phyloP scores from a whole-genome alignment of 495 filamentous ascomycete species.

The Halenospora varia region DNA sequence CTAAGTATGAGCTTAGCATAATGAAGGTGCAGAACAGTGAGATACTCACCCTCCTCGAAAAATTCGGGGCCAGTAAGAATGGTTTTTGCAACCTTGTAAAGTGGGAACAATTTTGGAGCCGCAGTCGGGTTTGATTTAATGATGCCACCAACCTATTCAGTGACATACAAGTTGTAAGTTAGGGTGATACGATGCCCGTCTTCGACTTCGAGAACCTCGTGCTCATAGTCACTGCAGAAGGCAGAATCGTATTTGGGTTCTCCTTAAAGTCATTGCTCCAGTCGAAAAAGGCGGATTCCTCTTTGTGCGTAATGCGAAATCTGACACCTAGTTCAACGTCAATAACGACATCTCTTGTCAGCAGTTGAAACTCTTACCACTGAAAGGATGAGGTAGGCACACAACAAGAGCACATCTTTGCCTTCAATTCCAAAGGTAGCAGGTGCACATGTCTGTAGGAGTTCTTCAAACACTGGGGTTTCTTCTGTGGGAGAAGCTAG shows the following conservation, averaged over 20 bases:
- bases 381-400: slow-evolving; percentile 42
- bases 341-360: slow-evolving; percentile 13
- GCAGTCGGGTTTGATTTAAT: not conserved
- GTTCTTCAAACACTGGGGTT: not conserved
- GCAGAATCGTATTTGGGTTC: slow-evolving; percentile 34
- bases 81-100: not conserved
- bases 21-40: not conserved
- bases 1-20: not conserved
- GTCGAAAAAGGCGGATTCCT: slow-evolving; percentile 35
- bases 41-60: not conserved
- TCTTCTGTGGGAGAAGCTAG: not conserved
- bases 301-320: slow-evolving; percentile 33
- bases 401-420: slow-evolving; percentile 50
- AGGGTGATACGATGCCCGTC: slow-evolving; percentile 50
- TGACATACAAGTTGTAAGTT: slow-evolving; percentile 54
- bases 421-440: slow-evolving; percentile 44
- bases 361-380: slow-evolving; percentile 25
- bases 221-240: slow-evolving; percentile 59
- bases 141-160: slow-evolving; percentile 14
- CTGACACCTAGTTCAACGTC: slow-evolving; percentile 26
- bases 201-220: slow-evolving; percentile 53
- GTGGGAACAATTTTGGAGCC: slow-evolving; percentile 1
- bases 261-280: slow-evolving; percentile 36
- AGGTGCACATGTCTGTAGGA: slow-evolving; percentile 26
- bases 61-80: not conserved